These are phyloP conservation scores for Kodamaea arcana DNA, from an alignment of 1,139 yeast genomes.

Conservation along the genomic window DNA sequence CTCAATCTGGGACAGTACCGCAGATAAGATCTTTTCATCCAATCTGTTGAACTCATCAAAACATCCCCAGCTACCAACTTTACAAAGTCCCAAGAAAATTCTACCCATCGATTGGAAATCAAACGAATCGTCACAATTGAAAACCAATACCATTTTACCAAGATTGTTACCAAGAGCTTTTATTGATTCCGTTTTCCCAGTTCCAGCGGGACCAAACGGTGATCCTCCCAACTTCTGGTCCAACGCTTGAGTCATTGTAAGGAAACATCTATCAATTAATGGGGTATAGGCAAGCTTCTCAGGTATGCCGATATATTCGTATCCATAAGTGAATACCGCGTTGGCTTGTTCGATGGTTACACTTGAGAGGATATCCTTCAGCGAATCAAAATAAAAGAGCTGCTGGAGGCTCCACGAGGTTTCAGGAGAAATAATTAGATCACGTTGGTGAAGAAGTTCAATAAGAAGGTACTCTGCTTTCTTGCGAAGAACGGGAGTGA, in stretches of 20 bases:
- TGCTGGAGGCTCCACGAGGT: conserved; percentile 53
- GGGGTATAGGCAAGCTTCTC: conserved; percentile 79
- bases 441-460: conserved; percentile 62
- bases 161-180: conserved; percentile 79
- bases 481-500: conserved; percentile 32
- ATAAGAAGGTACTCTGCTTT: conserved; percentile 59
- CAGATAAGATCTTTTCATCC: conserved; percentile 68
- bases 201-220: conserved; percentile 96
- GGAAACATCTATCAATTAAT: conserved; percentile 58
- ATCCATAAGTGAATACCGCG: conserved; percentile 60
- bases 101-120: conserved; percentile 80
- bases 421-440: conserved; percentile 23
- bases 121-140: conserved; percentile 88
- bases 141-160: conserved; percentile 80
- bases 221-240: conserved; percentile 81
- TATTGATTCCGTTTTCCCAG: conserved; percentile 91
- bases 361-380: conserved; percentile 24
- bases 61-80: conserved; percentile 92
- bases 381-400: conserved; percentile 38
- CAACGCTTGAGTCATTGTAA: conserved; percentile 72
- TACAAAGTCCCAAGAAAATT: conserved; percentile 75
- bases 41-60: conserved; percentile 93
- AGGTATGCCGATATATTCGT: conserved; percentile 76
- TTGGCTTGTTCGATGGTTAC: conserved; percentile 53
- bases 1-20: conserved; percentile 81